Percentiles rank a stretch among this genome's conserved stretches.
phyloP scores from a whole-genome alignment of 768 basidiomycete species.

The Pleurotus giganteus region DNA sequence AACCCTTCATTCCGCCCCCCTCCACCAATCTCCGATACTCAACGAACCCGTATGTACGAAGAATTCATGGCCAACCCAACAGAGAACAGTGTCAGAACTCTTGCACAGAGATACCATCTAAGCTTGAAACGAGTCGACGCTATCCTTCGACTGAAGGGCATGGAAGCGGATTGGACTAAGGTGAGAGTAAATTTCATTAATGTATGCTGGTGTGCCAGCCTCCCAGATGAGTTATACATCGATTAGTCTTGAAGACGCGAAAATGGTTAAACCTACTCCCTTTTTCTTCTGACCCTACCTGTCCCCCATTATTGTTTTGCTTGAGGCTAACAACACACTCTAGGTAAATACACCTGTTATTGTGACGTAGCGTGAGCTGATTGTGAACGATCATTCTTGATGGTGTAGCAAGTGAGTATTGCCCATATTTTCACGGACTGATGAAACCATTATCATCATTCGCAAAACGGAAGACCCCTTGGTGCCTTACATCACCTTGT shows the following conservation, averaged over 20 bases:
- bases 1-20: conserved; percentile 85
- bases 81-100: conserved; percentile 50
- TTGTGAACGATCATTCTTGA: neutral
- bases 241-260: conserved; percentile 95
- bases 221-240: conserved; percentile 62
- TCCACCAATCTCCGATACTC: conserved; percentile 63
- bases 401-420: conserved; percentile 38
- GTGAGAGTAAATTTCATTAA: conserved; percentile 38
- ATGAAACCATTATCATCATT: conserved; percentile 65
- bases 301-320: neutral
- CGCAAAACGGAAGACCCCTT: conserved; percentile 63
- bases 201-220: conserved; percentile 16
- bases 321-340: neutral
- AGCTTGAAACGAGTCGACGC: conserved; percentile 82
- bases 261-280: conserved; percentile 61
- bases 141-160: conserved; percentile 76
- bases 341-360: conserved; percentile 18
- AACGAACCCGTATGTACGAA: conserved; percentile 56
- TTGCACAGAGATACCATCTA: conserved; percentile 62
- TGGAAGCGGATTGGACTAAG: conserved; percentile 72
- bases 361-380: conserved; percentile 14
- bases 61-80: conserved; percentile 60
- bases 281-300: conserved; percentile 15
- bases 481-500: conserved; percentile 63
- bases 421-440: conserved; percentile 19